Base-by-base conservation (phyloP, 2,329 filamentous ascomycete genomes). In the Venturia nashicola region DNA sequence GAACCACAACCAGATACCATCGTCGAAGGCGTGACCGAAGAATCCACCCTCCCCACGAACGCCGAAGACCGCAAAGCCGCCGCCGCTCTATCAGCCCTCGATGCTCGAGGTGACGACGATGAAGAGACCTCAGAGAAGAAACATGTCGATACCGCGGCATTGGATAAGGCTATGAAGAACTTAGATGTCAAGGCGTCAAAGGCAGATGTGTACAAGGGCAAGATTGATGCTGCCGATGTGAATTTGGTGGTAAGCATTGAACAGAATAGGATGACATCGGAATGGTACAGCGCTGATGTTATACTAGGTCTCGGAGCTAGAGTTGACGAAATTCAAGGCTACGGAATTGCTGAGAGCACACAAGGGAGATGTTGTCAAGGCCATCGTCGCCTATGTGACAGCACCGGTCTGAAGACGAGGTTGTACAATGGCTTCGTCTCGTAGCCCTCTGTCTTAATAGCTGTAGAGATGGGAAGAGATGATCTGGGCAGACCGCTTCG, bases 51-150 rank as follows among this genome's bases (percentile, higher is more conserved):
- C 20, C 76, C 77, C 6, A 71, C 74, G 46, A 88, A 86, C 75
- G 87, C 88, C 71, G 88, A 91, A 75, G 88, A 90, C 76, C 86
- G 87, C 75, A 90, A 90, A 75, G 87, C 88, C 57, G 87, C 87
- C 48, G 86, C 86, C 7, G 89, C 88, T 39, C 83, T 91, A 65
- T 87, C 86, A 59, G 83, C 82, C 66, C 85, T 92, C 68, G 88
- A 90, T 72, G 73, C 75, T 44, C 78, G 77, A 65, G 77, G 78
- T 64, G 79, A 80, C 59, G 79, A 82, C 39, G 77, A 80, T 55
- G 69, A 70, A 61, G 65, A 66, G 14, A 54, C 51, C 34, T 34
- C 34, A 11, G 39, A 18, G n/a, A 62, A 48, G 36, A 81, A 83
- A 67, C 79, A 86, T 67, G 83, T 89, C 68, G 88, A 91, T 72